A percentile compares a stretch with the other conserved stretches of the same genome.
phyloP scores from a whole-genome alignment of 805 yeast species.

The Candida fluviatilis region DNA sequence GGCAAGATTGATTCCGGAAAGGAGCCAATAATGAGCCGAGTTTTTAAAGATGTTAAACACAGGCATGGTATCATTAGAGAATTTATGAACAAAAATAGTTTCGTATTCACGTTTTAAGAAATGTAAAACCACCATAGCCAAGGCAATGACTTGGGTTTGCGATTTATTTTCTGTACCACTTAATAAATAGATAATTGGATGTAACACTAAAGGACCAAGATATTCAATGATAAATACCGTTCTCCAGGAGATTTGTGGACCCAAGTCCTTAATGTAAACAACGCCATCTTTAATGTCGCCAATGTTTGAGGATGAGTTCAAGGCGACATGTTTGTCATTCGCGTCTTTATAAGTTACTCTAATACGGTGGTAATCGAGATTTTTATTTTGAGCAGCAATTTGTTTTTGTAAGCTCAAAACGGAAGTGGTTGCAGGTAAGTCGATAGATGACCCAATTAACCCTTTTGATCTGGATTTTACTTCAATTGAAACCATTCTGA shows the following conservation, averaged over 20 bases:
- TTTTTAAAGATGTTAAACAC: conserved; percentile 81
- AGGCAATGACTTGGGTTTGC: conserved; percentile 51
- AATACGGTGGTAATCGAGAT: conserved; percentile 27
- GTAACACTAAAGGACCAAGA: conserved; percentile 82
- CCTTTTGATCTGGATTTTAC: conserved; percentile 61
- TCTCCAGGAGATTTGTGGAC: conserved; percentile 91
- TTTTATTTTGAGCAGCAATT: conserved; percentile 39
- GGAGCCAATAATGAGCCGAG: conserved; percentile 88
- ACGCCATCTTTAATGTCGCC: conserved; percentile 20
- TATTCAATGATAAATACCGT: conserved; percentile 87
- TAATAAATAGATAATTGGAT: conserved; percentile 59
- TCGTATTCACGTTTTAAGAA: conserved; percentile 87
- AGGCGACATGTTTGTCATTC: conserved; percentile 12
- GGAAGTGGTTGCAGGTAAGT: conserved; percentile 23
- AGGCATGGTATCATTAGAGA: conserved; percentile 93
- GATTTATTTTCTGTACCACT: conserved; percentile 37
- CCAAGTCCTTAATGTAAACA: conserved; percentile 78
- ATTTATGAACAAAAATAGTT: conserved; percentile 77
- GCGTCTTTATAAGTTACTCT: conserved; percentile 23
- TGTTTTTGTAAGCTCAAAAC: conserved; percentile 41
- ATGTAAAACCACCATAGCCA: conserved; percentile 61
- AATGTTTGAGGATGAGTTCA: conserved; percentile 8
- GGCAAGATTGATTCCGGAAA: conserved; percentile 64
- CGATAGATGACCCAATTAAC: conserved; percentile 45
- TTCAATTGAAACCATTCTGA: conserved; percentile 41